Conservation (phyloP, 139 green algal species). For the Ulvella scutata region DNA sequence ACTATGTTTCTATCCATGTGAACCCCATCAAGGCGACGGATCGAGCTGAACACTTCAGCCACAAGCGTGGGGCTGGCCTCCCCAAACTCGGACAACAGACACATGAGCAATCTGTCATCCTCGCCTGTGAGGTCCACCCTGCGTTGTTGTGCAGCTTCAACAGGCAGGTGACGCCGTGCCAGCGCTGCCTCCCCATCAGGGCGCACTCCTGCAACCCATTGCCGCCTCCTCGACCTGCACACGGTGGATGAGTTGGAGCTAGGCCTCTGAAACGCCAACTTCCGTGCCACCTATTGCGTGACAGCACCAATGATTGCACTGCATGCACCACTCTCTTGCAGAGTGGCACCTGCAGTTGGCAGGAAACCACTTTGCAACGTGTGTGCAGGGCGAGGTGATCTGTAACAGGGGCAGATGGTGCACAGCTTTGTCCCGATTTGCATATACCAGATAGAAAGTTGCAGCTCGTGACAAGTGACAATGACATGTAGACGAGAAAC, state of each 20-base stretch:
- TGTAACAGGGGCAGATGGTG: too few species aligned
- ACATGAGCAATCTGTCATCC: background rate
- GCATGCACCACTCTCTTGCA: background rate
- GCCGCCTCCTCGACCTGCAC: too few species aligned
- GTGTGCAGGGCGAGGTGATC: too few species aligned
- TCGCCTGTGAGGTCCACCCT: background rate
- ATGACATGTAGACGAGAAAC: too few species aligned
- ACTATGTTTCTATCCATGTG: background rate
- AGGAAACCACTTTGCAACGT: too few species aligned
- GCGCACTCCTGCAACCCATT: background rate
- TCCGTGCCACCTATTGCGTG: background rate
- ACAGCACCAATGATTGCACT: too few species aligned
- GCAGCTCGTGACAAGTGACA: too few species aligned
- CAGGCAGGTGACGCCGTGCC: background rate
- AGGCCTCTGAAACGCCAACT: background rate
- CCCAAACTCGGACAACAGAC: background rate
- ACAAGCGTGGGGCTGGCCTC: background rate
- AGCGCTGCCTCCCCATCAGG: background rate
- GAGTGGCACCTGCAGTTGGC: background rate
- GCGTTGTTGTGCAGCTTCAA: background rate
- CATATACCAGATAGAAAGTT: too few species aligned
- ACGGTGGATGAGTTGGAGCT: too few species aligned
- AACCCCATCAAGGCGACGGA: background rate
- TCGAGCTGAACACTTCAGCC: background rate
- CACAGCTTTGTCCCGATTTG: too few species aligned